Base-by-base conservation (phyloP, 2,329 filamentous ascomycete species). In the Fusarium sp. region DNA sequence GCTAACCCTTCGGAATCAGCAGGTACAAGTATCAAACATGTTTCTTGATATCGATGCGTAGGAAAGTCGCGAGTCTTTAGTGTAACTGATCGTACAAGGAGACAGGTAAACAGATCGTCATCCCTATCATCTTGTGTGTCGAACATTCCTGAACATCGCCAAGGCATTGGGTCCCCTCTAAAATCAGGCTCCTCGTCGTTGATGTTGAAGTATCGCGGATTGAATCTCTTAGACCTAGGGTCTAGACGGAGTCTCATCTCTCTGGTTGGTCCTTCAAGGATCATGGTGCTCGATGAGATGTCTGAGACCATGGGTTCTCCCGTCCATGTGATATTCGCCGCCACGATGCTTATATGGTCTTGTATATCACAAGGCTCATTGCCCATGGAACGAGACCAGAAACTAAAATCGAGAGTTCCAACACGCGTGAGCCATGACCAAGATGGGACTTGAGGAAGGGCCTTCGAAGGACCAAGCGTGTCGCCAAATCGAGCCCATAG, bases 391-490 rank as follows among this genome's bases (percentile, higher is more conserved):
- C 47, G 29, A 7, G 20, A 12, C 46, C 52, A 65, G 13, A 48
- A 65, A 15, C 8, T 18, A 4, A 63, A 18, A 18, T 6, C 0
- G 20, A 63, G 1, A 3, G 7, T 11, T 13, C 27, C 13, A 18
- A 20, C 10, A 40, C 49, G 51, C 30, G 62, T 66, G 3, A 68
- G 30, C 62, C 62, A 66, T 13, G 53, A 49, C 62, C 65, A 68
- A n/a, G 62, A 66, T 5, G 58, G 58, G 4, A 54, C 24, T 3
- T 15, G 10, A 12, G 48, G 15, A 3, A 52, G n/a, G 5, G 27
- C 12, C 8, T 24, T 20, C 5, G 25, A 40, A 18, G 27, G n/a
- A 11, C 44, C 38, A 8, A 27, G 16, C 8, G 16, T 9, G 13
- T 34, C 34, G 13, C 48, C 57, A 11, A n/a, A 8, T 13, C 58